phyloP scores from a whole-genome alignment of 805 yeast genomes.

The Yamadazyma akitaensis region DNA sequence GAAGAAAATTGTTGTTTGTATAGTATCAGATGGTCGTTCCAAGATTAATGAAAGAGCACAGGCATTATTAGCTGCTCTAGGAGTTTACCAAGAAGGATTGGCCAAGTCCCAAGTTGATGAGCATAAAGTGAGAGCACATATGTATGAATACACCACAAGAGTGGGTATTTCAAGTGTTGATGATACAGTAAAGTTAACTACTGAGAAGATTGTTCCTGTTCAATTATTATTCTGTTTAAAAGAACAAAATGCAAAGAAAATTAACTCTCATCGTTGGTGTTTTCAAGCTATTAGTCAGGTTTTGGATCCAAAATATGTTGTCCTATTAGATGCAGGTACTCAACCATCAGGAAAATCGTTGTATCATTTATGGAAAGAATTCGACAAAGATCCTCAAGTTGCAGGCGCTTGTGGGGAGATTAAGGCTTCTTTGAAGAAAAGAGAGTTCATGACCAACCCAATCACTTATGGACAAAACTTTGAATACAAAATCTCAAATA shows the following conservation, averaged over 20 bases:
- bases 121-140: conserved; percentile 59
- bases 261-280: conserved; percentile 68
- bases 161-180: conserved; percentile 47
- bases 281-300: conserved; percentile 61
- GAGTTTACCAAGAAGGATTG: conserved; percentile 64
- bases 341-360: conserved; percentile 57
- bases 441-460: conserved; percentile 53
- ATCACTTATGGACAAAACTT: conserved; percentile 64
- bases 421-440: conserved; percentile 50
- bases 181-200: conserved; percentile 51
- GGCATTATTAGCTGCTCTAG: conserved; percentile 61
- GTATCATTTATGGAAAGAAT: conserved; percentile 60
- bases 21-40: conserved; percentile 64
- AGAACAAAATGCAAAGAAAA: conserved; percentile 61
- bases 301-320: conserved; percentile 54
- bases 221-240: conserved; percentile 60
- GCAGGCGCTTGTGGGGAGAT: conserved; percentile 77
- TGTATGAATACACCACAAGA: conserved; percentile 64
- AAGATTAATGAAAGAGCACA: conserved; percentile 62
- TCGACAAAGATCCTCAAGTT: conserved; percentile 53
- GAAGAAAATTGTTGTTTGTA: conserved; percentile 62
- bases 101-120: conserved; percentile 60
- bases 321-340: conserved; percentile 63
- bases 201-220: conserved; percentile 57
- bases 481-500: conserved; percentile 65